Evolutionary conservation across 108 stramenopile genomes (phyloP), one percentile per base, ranked within the genome.

Genomic region (Stephanodiscus triporus): DNA sequence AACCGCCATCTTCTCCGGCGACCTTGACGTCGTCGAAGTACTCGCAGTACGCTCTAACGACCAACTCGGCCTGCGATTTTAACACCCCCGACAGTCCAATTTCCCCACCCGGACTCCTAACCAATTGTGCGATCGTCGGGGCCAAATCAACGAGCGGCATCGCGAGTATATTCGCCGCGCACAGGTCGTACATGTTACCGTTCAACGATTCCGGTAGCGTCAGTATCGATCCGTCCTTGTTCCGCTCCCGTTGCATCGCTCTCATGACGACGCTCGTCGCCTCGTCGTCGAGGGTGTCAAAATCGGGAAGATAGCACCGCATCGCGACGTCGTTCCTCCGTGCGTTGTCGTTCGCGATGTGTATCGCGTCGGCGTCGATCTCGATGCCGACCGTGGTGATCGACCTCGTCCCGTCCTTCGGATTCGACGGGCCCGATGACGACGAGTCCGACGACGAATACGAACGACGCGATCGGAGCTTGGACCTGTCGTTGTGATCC

Each of bases 91-190:
- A 88, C 48, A 94, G 64, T 20, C 90, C 92, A 54, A 94, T 66
- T 56, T 65, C 61, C 17, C 84, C 90, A 22, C 89, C 88, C 17
- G 91, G 81, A 45, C 76, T 70, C 53, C 76, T 73, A 7, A 91
- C 72, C 57, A 91, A 62, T 23, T 64, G 48, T 7, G 87, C 87
- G 54, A 94, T 70, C 10, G 70, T 80, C 11, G 86, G 82, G 23
- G 90, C 89, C 57, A 94, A 55, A 0, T 59, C 51, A 0, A 91
- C 77, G 56, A 94, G 62, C 0, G 90, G 90, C 11, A 66, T 77
- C 20, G 92, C 92, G 66, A 94, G 76, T 53, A 94, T 91, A 63
- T 94, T 94, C 38, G 92, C 92, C 24, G 82, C 92, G 27, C 82
- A 82, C 19, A 83, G 76, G 68, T 94, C 90, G 73, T 85, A 90